Base-by-base conservation (phyloP, 148 eudicot genomes). In the Amaranthus cruentus region DNA sequence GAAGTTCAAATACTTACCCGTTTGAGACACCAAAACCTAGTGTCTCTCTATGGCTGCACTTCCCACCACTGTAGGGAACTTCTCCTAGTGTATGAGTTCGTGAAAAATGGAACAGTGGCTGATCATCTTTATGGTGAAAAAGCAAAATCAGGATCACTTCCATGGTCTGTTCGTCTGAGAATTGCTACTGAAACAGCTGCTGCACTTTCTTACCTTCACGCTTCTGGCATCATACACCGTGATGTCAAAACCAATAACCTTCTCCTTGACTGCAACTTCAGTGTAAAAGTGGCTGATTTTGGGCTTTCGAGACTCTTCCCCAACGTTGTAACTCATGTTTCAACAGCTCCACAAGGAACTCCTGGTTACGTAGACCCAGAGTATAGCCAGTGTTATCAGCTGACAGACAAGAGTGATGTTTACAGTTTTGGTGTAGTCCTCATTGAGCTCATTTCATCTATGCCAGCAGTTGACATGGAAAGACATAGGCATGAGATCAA, bases 21-120 rank as follows among this genome's bases (percentile, higher is more conserved):
- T 55, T 68, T 86, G 12, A 77, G 73, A 70, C 92, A 88, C 71
- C 79, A 15, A 3, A 88, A 88, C 56, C 89, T 84, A 13, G 89
- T 88, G 6, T 51, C 81, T 13, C 80, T 88, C 12, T 87, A 87
- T 4, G 92, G 90, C 4, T 85, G 90, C 77, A 88, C 92, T 13
- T 85, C 88, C 47, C 72, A 74, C 9, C 82, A 65, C 6, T 81
- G 87, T 79, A 73, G 80, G 4, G 86, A 85, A 50, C 87, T 85
- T 6, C 78, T 86, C 44, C 87, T 88, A 2, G 89, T 88, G 4
- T 88, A 86, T 18, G 92, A 86, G 56, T 86, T 79, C 73, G 66
- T 88, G 60, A 69, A 83, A 53, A 88, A 86, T 44, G 89, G 89
- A 55, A 88, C 88, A 0, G 80, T 88, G 1, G 88, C 84, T 9